Conservation (phyloP, 179 eudicot genomes). For the Beta corolliflora region DNA sequence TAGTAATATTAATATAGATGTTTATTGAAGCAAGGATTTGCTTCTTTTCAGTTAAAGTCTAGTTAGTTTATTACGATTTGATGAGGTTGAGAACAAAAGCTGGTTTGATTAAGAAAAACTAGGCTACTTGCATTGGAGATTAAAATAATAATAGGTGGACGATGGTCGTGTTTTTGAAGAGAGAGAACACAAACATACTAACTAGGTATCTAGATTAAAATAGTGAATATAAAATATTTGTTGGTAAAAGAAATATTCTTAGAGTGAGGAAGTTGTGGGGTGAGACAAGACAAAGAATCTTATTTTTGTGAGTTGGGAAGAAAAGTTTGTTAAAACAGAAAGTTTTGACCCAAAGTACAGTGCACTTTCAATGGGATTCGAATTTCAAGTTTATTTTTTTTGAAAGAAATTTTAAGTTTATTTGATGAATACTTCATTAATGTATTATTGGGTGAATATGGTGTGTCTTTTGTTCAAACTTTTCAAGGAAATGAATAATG, state of each 20-base stretch:
- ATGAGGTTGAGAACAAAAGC: not conserved
- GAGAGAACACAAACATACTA: conserved; percentile 19
- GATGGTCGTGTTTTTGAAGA: no score
- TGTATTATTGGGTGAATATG: no score
- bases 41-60: conserved; percentile 4
- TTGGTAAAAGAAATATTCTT: conserved; percentile 14
- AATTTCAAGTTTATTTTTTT: not conserved
- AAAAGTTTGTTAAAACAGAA: conserved; percentile 14
- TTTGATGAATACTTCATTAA: not conserved
- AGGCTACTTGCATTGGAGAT: no score
- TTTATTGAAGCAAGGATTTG: not conserved
- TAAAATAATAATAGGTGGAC: no score
- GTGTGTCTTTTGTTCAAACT: no score
- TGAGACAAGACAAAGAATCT: conserved; percentile 25
- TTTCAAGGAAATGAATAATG: no score
- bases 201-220: conserved; percentile 7
- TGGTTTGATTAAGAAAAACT: no score
- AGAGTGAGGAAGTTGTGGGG: conserved; percentile 22
- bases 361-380: conserved; percentile 6
- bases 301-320: conserved; percentile 20
- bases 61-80: conserved; percentile 1
- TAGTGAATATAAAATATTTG: not conserved
- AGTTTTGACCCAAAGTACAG: conserved; percentile 27
- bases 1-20: not conserved
- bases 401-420: no score